Base-by-base conservation (phyloP, 139 green algal species). In the Monoraphidium neglectum region DNA sequence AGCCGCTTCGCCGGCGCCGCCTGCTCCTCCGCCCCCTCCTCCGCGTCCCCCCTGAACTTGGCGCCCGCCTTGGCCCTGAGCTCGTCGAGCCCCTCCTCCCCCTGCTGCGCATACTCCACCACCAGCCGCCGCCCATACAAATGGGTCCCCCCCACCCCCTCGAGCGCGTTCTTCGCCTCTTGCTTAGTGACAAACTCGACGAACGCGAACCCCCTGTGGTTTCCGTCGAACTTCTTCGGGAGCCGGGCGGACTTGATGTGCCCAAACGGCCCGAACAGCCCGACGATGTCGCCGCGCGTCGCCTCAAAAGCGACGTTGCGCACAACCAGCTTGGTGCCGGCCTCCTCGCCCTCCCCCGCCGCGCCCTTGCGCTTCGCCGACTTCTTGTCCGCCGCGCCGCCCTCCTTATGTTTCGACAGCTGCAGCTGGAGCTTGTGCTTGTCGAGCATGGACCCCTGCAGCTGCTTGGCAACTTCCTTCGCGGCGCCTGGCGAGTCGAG, bases 301-400 rank as follows among this genome's bases (percentile, higher is more conserved):
- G 95, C 95, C 82, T 99, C 94, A 79, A 99, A 99, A 0, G 96
- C 94, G 67, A 99, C 84, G 83, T 99, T 99, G 51, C 94, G 92
- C n/a, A 99, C 89, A 8, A 99, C 83, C 38, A 99, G 70, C 85
- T 98, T 98, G 37, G 86, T 87, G 23, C 75, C 74, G 33, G 54
- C 51, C 10, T 57, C n/a, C 8, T 12, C 30, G 56, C 24, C 56
- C 5, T 51, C 69, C 74, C 13, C 71, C n/a, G 38, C 53, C 47
- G 61, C 76, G 3, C 37, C 30, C 35, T 73, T 76, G 47, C 37
- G 67, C 60, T 26, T 56, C 28, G 40, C 56, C 18, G 35, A 51
- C 13, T 62, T 32, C n/a, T 74, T 43, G 16, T 53, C 40, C 54
- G 75, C 68, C 28, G 16, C 61, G 16, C 56, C 16, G 57, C 38